Base-by-base conservation (phyloP, 1,284 basidiomycete species). In the Afroboletus lepidellus region DNA sequence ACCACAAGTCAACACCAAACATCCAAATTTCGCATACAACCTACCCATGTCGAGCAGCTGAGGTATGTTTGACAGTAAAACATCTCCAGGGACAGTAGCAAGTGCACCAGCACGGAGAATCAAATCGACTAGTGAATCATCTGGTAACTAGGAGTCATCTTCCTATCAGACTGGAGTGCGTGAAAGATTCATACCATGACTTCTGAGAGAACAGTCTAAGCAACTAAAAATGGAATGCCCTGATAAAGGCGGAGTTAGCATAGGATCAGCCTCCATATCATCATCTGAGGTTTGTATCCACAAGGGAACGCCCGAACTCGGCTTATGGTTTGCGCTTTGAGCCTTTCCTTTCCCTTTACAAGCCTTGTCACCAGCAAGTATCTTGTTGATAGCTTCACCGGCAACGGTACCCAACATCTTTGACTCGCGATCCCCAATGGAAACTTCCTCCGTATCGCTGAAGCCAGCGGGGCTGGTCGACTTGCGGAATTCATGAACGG, bases 1-100 rank as follows among this genome's bases (percentile, higher is more conserved):
- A 4, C 13, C 32, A 33, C 50, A 33, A 2, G 42, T 56, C n/a
- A 63, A 37, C 3, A 3, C 24, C 3, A 30, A 29, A 44, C 33
- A 38, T 7, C 48, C 23, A 11, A 30, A 27, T 16, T 16, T 2
- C 11, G 25, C 47, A 39, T 38, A 38, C 15, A 48, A 36, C 70
- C 34, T 60, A 80, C 81, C 76, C 43, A 77, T 61, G 50, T 70
- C 51, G 54, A 71, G 74, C 6, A 83, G 55, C 56, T 69, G 75
- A 24, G 65, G 59, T 27, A 75, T 58, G n/a, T 74, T 59, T 20
- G 59, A 59, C 8, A 63, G 39, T 50, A 71, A 43, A 43, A 70
- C 55, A 30, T 61, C 56, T 25, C 63, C 33, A 15, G 69, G 59
- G 29, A 72, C 50, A 47, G 48, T 61, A 27, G 58, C 56, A 46